These are phyloP conservation scores for Ceratocystis papillata DNA, from an alignment of 2,329 filamentous ascomycete species.

Conservation along the genomic window DNA sequence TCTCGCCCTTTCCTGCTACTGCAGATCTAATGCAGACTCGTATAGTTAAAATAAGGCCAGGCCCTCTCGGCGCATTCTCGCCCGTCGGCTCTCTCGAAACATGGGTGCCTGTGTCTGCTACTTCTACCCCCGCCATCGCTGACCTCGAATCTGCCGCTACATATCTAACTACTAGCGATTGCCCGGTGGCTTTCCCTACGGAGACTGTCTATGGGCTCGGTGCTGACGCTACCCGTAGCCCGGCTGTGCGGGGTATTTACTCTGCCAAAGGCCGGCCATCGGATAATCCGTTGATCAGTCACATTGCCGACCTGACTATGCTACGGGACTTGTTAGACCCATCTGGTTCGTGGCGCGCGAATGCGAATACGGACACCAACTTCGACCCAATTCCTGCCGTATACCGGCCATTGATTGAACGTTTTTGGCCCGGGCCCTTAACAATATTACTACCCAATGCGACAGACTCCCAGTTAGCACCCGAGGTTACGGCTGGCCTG, in stretches of 20 bases:
- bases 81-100: constrained; percentile 32
- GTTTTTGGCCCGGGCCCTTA: constrained; percentile 89
- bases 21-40: constrained; percentile 33
- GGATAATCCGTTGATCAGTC: constrained; percentile 92
- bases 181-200: constrained; percentile 87
- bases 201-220: constrained; percentile 96
- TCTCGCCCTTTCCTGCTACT: background rate
- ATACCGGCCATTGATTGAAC: constrained; percentile 65
- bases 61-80: constrained; percentile 33
- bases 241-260: constrained; percentile 84
- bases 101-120: constrained; percentile 34
- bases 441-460: constrained; percentile 81
- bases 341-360: constrained; percentile 26
- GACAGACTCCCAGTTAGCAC: constrained; percentile 56
- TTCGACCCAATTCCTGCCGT: constrained; percentile 52
- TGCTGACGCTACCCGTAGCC: constrained; percentile 82
- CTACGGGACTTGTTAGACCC: constrained; percentile 50
- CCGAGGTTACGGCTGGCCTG: constrained; percentile 84
- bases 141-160: constrained; percentile 54
- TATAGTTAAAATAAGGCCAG: constrained; percentile 32
- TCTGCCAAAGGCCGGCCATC: constrained; percentile 78
- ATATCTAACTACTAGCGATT: constrained; percentile 52
- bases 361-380: constrained; percentile 7
- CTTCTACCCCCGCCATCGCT: constrained; percentile 28
- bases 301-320: constrained; percentile 73